Evolutionary conservation across 192 early-diverging fungal species (phyloP).

Genomic region (Coemansia sp.): DNA sequence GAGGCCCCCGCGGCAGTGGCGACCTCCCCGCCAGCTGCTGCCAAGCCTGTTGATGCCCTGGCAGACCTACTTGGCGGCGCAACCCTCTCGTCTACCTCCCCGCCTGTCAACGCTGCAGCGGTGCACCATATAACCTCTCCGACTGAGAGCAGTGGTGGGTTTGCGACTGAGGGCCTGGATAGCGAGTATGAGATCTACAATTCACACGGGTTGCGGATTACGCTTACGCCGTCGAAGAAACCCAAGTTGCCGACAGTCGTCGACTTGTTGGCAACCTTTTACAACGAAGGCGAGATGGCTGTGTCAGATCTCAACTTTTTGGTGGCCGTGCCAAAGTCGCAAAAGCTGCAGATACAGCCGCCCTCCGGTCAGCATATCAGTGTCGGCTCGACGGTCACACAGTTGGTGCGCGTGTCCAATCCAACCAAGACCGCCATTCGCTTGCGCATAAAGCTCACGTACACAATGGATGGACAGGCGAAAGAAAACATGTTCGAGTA

Average conservation of each 20-base stretch:
- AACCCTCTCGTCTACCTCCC: slow-evolving; percentile 42
- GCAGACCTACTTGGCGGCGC: slow-evolving; percentile 77
- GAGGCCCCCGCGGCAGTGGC: slow-evolving; percentile 19
- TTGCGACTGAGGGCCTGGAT: slow-evolving; percentile 27
- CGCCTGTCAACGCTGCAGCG: slow-evolving; percentile 3
- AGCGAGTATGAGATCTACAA: slow-evolving; percentile 66
- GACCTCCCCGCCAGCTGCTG: neutral
- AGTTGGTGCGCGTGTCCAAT: slow-evolving; percentile 85
- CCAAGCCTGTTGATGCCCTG: slow-evolving; percentile 54
- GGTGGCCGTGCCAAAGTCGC: slow-evolving; percentile 93
- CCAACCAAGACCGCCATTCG: slow-evolving; percentile 62
- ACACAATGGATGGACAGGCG: slow-evolving; percentile 15
- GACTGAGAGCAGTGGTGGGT: neutral
- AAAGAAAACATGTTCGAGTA: slow-evolving; percentile 44
- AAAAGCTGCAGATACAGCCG: slow-evolving; percentile 84
- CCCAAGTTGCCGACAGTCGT: slow-evolving; percentile 59
- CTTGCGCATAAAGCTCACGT: slow-evolving; percentile 55
- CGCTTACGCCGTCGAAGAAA: slow-evolving; percentile 72
- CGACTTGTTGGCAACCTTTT: slow-evolving; percentile 68
- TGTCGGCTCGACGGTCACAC: slow-evolving; percentile 65
- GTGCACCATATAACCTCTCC: slow-evolving; percentile 20
- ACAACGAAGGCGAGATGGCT: slow-evolving; percentile 62
- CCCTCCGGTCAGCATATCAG: slow-evolving; percentile 67
- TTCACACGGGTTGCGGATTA: slow-evolving; percentile 76
- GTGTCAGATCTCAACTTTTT: slow-evolving; percentile 71